These are phyloP conservation scores for Cinnamomum chago DNA, from an alignment of 164 flowering plant species.

Conservation along the genomic window DNA sequence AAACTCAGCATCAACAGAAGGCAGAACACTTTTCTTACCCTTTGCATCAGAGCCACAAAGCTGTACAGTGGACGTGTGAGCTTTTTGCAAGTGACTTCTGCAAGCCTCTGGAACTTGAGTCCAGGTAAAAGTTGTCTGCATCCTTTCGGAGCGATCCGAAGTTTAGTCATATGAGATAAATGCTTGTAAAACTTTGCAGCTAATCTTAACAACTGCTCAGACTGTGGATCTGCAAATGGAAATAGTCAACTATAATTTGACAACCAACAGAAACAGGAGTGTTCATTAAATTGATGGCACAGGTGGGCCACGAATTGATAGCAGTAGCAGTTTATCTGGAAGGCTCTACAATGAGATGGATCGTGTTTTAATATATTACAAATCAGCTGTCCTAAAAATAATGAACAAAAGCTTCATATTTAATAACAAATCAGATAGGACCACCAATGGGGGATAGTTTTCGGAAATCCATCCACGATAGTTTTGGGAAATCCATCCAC, in stretches of 20 bases:
- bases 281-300: background rate
- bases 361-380: background rate
- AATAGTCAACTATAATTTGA: background rate
- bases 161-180: conserved; percentile 70
- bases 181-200: conserved; percentile 68
- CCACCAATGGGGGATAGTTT: background rate
- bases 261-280: background rate
- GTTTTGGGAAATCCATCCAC: background rate
- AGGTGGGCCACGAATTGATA: background rate
- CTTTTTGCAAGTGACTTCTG: conserved; percentile 72
- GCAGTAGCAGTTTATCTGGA: background rate
- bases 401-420: too few species aligned
- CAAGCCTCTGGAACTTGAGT: conserved; percentile 63
- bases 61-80: conserved; percentile 68
- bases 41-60: conserved; percentile 61
- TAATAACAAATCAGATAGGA: background rate
- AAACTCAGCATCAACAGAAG: background rate
- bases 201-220: conserved; percentile 61
- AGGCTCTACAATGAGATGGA: background rate
- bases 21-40: conserved; percentile 27
- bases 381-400: background rate
- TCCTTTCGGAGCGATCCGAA: conserved; percentile 68
- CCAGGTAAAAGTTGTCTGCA: conserved; percentile 63
- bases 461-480: background rate
- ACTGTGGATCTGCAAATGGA: conserved; percentile 56